Evolutionary conservation across 139 green algal genomes (phyloP), one percentile per base, ranked within the genome.

Genomic region (Chlamydomonas applanata): DNA sequence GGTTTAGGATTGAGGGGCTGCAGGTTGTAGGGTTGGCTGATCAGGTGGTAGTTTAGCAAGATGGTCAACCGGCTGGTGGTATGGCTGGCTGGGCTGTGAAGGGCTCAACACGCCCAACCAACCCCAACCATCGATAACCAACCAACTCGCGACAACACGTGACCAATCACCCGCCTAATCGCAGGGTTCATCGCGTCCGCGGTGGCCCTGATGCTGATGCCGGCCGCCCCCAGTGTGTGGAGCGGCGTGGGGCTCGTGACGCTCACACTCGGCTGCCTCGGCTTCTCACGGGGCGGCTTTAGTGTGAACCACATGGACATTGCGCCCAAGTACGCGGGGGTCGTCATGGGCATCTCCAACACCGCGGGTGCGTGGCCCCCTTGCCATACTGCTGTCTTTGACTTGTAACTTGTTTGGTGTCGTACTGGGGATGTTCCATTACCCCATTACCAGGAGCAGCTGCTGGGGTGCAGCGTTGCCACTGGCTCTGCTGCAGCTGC

Each of bases 251-350:
- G 66, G 1, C 79, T 75, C 11, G 87, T 81, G 9, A 88, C 85
- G 2, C 69, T 89, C 1, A 85, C 80, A 29, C 81, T 93, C 61
- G 83, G 82, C 16, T 74, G 74, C 16, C 81, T 90, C 53, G 88
- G 88, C 46, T 82, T 80, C 24, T 74, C 74, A 24, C 46, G 71
- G 34, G 95, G 94, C n/a, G 95, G 95, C 20, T 99, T 99, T 82
- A 87, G 77, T 0, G 96, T 99, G 0, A 97, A 97, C 81, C 93
- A 97, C 85, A 97, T 97, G 93, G 96, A 99, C 85, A 97, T 99
- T 17, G 95, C 96, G 19, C 96, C 96, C 22, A 85, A 89, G 49
- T 95, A 95, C 73, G 96, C 96, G 2, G 96, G 96, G 45, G 77
- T 98, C 22, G 79, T 99, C 40, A 99, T 99, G 96, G 92, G 92